Base-by-base conservation (phyloP, 495 filamentous ascomycete genomes). In the Aspergillus wentii region DNA sequence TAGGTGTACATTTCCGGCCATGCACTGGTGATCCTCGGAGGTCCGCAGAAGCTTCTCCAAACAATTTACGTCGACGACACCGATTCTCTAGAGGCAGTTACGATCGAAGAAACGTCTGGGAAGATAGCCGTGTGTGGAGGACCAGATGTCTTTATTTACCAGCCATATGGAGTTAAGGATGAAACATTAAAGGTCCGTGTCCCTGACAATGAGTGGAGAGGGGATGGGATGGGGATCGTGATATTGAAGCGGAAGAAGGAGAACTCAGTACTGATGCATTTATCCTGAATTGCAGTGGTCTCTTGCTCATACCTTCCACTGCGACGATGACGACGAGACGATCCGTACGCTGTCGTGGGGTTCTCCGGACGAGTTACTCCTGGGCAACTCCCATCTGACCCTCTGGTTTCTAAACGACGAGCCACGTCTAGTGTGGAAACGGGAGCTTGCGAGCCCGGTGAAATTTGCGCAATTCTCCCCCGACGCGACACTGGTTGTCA, bases 1-100 rank as follows among this genome's bases (percentile, higher is more conserved):
- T 51, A 94, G 88, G 78, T 76, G 43, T 98, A 96, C 61, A 85
- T 96, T 41, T 89, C 85, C 41, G 90, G 92, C 44, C 84, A 82
- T 60, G 84, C 87, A 41, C 74, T 97, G 42, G 75, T 89, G 32
- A 81, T 97, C 53, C 82, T 96, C 53, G 72, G 74, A 61, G 78
- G 77, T 35, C 77, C 86, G 43, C 71, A 85, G 52, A 71, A 76
- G 38, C 74, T 94, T 49, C 68, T 95, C 21, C 91, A 97, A 64
- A 96, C 91, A 0, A 86, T 89, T 41, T 95, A 95, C 66, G 77
- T 89, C 54, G 82, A 92, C 46, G 82, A 89, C 57, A 73, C 78
- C 25, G 67, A 76, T 5, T 65, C 66, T 4, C 75, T 97, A 25
- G 75, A 88, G 30, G 80, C 85, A 8, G 74, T 94, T 17, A 71